phyloP scores from a whole-genome alignment of 1,284 basidiomycete species.

The Trichosporon asahii region DNA sequence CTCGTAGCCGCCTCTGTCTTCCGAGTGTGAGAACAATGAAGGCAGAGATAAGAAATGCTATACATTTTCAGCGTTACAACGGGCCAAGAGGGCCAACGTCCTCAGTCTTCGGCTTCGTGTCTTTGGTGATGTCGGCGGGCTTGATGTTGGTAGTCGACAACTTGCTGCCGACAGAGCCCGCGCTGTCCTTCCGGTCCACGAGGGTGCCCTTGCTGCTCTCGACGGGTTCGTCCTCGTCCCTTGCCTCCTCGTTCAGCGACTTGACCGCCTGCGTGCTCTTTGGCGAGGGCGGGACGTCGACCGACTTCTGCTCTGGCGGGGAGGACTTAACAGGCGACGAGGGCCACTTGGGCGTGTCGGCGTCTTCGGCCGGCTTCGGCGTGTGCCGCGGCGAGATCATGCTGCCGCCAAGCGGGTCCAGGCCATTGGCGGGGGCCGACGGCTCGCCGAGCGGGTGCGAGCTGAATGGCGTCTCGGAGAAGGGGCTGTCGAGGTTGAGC shows the following conservation, averaged over 20 bases:
- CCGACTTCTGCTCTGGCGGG: constrained; percentile 8
- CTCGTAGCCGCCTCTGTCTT: background rate
- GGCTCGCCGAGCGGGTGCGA: constrained; percentile 1
- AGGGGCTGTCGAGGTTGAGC: constrained; percentile 7
- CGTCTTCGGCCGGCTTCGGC: constrained; percentile 1
- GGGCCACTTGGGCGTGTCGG: constrained; percentile 10
- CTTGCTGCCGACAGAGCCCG: background rate
- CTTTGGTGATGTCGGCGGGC: background rate
- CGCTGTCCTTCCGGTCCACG: constrained; percentile 5
- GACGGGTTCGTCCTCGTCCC: constrained; percentile 11
- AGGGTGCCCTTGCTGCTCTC: background rate
- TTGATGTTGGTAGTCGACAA: no score
- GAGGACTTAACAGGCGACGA: constrained; percentile 7
- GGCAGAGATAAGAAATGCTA: background rate
- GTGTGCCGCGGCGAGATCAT: background rate
- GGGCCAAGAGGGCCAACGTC: constrained; percentile 24
- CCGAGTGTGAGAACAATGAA: background rate
- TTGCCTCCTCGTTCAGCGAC: constrained; percentile 14
- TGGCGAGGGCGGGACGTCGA: constrained; percentile 3
- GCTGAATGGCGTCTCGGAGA: background rate
- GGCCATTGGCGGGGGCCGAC: background rate
- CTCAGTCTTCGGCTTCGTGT: background rate
- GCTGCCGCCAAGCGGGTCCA: background rate
- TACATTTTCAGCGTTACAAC: constrained; percentile 20
- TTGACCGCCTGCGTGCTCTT: constrained; percentile 4